phyloP scores from a whole-genome alignment of 371 early-diverging fungal species.

The Mortierella sp. region DNA sequence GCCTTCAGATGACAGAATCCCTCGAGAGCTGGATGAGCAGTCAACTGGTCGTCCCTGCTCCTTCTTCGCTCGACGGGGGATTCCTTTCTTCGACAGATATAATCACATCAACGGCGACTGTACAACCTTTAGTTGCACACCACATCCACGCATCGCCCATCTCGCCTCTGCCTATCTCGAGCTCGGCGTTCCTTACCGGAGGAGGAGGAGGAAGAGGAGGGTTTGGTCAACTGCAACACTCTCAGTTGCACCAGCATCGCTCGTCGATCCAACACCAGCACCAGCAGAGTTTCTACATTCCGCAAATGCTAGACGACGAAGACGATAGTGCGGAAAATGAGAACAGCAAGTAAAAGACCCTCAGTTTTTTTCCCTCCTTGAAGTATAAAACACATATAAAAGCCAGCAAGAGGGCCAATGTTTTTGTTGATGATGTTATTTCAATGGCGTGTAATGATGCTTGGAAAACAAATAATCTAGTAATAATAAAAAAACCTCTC shows the following conservation, averaged over 20 bases:
- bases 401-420: not conserved
- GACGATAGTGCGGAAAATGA: constrained; percentile 3
- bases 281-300: constrained; percentile 53
- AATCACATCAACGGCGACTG: not conserved
- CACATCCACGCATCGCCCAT: not conserved
- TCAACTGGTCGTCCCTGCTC: not conserved
- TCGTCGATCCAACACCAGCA: constrained; percentile 26
- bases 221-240: constrained; percentile 22
- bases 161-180: not conserved
- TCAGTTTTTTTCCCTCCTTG: not conserved
- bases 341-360: not conserved
- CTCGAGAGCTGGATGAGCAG: constrained; percentile 8
- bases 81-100: not conserved
- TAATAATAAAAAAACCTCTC: not conserved
- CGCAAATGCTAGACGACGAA: constrained; percentile 49
- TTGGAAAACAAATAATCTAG: not conserved
- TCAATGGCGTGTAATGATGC: not conserved
- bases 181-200: constrained; percentile 14
- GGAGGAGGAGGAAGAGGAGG: constrained; percentile 27
- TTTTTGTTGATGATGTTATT: not conserved
- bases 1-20: not conserved
- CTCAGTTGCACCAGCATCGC: constrained; percentile 27
- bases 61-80: not conserved
- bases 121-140: no score
- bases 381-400: not conserved